Base-by-base conservation (phyloP, 106 monocot species). In the Gastrodia elata region DNA sequence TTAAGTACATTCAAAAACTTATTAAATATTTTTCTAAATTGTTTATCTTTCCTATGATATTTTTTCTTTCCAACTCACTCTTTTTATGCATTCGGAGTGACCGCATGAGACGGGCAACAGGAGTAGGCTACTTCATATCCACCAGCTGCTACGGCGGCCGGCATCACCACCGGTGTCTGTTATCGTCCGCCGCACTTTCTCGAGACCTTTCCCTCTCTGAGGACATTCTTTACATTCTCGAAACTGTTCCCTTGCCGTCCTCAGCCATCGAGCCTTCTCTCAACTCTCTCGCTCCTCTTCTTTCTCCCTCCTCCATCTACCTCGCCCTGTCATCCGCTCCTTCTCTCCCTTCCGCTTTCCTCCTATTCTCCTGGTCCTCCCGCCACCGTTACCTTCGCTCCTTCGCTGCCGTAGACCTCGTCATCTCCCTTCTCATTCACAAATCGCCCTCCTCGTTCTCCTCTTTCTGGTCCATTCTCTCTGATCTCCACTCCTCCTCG, bases 331-430 rank as follows among this genome's bases (percentile, higher is more conserved):
- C 76, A 41, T 20, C 73, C 65, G 64, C 70, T 71, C 49, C 73
- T 25, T 30, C 78, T 64, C 27, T 68, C 40, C 49, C 40, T 41
- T 27, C 79, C 36, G 68, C 84, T 39, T 80, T 86, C 76, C 87
- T 80, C 77, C 77, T 89, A 80, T 93, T 85, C 85, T 56, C 79
- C 77, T 92, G 89, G 89, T 56, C 75, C 55, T 78, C 84, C 44
- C 39, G 36, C 37, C 72, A 57, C 41, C 44, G 48, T 36, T 72
- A 24, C 49, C 84, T 98, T 70, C 78, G 86, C 75, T 80, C 78
- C 65, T 75, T 67, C 41, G 34, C 25, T 52, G 76, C 85, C 65
- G 71, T 83, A 84, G 67, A 77, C 75, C 75, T 76, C 71, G 61
- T 89, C 24, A 75, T 91, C 68, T 76, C 73, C 38, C 42, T 80